Conservation (phyloP, 352 stramenopile species). For the Pythium phragmitis region DNA sequence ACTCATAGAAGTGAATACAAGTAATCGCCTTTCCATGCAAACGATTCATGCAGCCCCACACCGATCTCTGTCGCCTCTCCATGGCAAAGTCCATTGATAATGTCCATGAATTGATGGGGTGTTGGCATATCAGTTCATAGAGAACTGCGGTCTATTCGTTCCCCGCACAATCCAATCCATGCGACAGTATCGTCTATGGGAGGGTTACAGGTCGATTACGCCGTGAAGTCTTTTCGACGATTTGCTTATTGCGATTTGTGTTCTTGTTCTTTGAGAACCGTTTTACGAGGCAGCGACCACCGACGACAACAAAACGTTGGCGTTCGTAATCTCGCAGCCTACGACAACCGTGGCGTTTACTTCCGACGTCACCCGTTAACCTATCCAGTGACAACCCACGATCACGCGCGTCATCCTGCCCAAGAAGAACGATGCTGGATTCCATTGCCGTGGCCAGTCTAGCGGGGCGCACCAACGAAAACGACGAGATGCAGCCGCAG, state of each 20-base stretch:
- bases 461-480: slow-evolving; percentile 4
- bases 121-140: too few relatives aligned
- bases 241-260: not conserved
- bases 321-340: not conserved
- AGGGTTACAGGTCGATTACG: not conserved
- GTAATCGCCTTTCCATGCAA: too few relatives aligned
- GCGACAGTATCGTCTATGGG: not conserved
- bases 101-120: too few relatives aligned
- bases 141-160: not conserved
- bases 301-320: too few relatives aligned
- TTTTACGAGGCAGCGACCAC: not conserved
- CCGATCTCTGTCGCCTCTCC: too few relatives aligned
- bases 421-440: slow-evolving; percentile 4
- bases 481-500: slow-evolving; percentile 18
- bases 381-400: slow-evolving; percentile 1
- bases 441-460: slow-evolving; percentile 12
- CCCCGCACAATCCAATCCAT: not conserved
- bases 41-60: too few relatives aligned
- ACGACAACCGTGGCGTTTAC: slow-evolving; percentile 1
- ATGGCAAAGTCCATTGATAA: too few relatives aligned
- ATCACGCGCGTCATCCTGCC: slow-evolving; percentile 7
- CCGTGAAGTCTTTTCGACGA: not conserved
- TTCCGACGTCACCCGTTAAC: too few relatives aligned
- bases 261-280: not conserved
- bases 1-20: too few relatives aligned